Percentiles rank a stretch among this genome's conserved stretches.
Conservation (phyloP, 208 protist species). For the Leishmania arabica region DNA sequence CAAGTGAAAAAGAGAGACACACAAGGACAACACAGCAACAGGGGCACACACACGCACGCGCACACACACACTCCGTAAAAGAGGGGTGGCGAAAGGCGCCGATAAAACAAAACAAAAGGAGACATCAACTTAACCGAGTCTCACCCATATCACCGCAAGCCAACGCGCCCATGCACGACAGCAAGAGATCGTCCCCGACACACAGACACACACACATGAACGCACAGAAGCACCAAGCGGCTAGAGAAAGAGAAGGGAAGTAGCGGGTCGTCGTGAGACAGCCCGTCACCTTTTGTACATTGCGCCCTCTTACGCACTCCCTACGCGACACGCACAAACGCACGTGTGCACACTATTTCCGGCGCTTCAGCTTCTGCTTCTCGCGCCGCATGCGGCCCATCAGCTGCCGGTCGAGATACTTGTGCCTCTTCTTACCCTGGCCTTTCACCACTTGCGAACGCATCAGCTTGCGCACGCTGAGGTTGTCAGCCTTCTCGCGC, state of each 20-base stretch:
- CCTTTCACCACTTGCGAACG: constrained; percentile 86
- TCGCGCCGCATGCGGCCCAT: constrained; percentile 80
- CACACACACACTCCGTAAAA: neutral
- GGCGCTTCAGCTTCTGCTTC: constrained; percentile 40
- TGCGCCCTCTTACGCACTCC: neutral
- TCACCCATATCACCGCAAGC: neutral
- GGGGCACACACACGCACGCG: neutral
- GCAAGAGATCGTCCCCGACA: no score
- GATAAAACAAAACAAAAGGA: neutral
- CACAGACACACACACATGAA: constrained; percentile 2
- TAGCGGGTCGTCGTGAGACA: neutral
- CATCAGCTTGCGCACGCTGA: constrained; percentile 89
- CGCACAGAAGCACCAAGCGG: neutral
- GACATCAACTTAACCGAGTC: neutral
- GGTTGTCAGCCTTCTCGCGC: constrained; percentile 74
- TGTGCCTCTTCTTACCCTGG: constrained; percentile 76
- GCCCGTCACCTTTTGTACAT: neutral
- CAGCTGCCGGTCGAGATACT: constrained; percentile 73
- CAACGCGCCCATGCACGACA: neutral
- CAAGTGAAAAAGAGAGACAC: neutral
- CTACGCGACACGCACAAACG: neutral
- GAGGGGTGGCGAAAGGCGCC: neutral
- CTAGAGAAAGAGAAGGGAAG: neutral
- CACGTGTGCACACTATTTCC: neutral
- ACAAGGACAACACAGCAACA: neutral